phyloP scores from a whole-genome alignment of 805 yeast species.

The Huiozyma naganishii region DNA sequence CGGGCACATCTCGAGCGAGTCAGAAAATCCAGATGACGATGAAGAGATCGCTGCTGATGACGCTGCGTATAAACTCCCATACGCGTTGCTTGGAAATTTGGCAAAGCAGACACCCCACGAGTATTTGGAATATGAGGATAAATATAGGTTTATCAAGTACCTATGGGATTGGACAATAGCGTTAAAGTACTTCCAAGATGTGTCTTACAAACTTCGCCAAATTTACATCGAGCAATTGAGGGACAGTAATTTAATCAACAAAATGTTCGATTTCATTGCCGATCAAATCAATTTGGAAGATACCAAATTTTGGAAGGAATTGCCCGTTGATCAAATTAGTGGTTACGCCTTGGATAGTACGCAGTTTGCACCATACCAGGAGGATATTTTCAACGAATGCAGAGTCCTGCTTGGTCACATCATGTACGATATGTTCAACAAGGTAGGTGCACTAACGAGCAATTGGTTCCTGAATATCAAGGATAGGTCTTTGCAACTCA shows the following conservation, averaged over 20 bases:
- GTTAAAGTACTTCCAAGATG: slow-evolving; percentile 48
- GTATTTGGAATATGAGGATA: slow-evolving; percentile 32
- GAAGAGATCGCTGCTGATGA: slow-evolving; percentile 6
- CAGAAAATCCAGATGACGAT: slow-evolving; percentile 11
- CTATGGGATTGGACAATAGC: slow-evolving; percentile 63
- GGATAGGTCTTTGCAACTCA: slow-evolving; percentile 50
- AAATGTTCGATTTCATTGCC: slow-evolving; percentile 44
- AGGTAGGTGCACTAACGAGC: slow-evolving; percentile 24
- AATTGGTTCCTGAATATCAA: slow-evolving; percentile 64
- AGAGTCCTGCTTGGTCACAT: slow-evolving; percentile 19
- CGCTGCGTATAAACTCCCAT: slow-evolving; percentile 21
- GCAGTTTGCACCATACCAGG: slow-evolving; percentile 16
- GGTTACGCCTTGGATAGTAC: slow-evolving; percentile 11
- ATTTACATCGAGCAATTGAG: slow-evolving; percentile 50
- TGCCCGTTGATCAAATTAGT: slow-evolving; percentile 16
- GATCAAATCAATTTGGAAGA: slow-evolving; percentile 37
- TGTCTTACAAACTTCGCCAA: slow-evolving; percentile 54
- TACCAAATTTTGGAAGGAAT: slow-evolving; percentile 17
- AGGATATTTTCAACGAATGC: slow-evolving; percentile 21
- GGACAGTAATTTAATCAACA: slow-evolving; percentile 34
- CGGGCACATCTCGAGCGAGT: slow-evolving; percentile 15
- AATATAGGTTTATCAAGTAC: slow-evolving; percentile 31
- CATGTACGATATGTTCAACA: slow-evolving; percentile 19
- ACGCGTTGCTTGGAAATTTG: slow-evolving; percentile 30
- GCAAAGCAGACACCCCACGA: slow-evolving; percentile 25